A percentile compares a stretch with the other conserved stretches of the same genome.
Evolutionary conservation across 2,329 filamentous ascomycete species (phyloP).

Genomic region (Fusarium sp.): DNA sequence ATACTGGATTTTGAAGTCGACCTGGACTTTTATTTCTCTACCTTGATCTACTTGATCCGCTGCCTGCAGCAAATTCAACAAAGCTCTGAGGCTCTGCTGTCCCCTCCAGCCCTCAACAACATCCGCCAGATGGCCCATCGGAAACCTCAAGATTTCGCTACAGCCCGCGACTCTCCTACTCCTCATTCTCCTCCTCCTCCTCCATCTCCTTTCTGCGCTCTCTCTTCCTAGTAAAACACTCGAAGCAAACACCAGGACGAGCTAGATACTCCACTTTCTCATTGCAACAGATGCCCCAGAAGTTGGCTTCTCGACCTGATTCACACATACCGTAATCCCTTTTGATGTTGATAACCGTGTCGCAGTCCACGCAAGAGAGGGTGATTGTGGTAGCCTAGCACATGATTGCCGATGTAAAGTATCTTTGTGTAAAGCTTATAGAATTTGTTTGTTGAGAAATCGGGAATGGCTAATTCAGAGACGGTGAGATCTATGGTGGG

Average conservation of each 20-base stretch:
- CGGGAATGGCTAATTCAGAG: too few species aligned
- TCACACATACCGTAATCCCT: not conserved
- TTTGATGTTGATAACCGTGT: not conserved
- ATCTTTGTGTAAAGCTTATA: too few species aligned
- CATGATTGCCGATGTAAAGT: too few species aligned
- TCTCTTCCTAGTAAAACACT: not conserved
- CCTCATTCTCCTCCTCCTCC: not conserved
- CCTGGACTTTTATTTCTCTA: not conserved
- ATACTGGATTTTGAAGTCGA: not conserved
- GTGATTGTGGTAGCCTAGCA: too few species aligned
- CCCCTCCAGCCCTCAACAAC: not conserved
- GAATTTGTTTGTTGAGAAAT: too few species aligned
- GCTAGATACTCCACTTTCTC: not conserved
- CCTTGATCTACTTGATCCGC: rapidly evolving
- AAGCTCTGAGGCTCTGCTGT: not conserved
- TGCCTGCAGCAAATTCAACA: not conserved
- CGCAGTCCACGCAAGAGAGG: not conserved
- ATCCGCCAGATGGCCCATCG: not conserved
- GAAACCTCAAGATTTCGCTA: not conserved
- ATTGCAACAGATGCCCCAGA: not conserved
- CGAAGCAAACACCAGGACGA: not conserved
- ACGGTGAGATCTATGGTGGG: too few species aligned
- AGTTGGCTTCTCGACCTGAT: not conserved
- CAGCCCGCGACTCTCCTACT: not conserved
- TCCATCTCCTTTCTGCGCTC: not conserved